Conservation (phyloP, 768 basidiomycete genomes). For the Myochromella boudieri region DNA sequence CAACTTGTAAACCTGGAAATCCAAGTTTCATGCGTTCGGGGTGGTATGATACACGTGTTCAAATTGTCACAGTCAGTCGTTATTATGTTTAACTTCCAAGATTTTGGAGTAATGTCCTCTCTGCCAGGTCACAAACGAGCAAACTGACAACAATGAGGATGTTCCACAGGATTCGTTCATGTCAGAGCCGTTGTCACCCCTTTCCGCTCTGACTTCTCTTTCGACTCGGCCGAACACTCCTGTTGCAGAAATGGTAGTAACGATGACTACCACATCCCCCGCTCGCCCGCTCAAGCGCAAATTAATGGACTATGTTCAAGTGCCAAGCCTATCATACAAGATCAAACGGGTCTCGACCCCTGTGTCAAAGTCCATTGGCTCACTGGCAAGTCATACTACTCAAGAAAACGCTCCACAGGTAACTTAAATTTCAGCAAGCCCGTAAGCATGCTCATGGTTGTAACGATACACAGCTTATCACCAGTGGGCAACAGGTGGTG, state of each 20-base stretch:
- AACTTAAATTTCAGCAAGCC: not conserved
- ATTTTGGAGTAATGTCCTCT: too few relatives aligned
- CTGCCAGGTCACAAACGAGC: too few relatives aligned
- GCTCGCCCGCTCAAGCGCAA: constrained; percentile 15
- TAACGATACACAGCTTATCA: not conserved
- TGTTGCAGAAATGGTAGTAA: too few relatives aligned
- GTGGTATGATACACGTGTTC: constrained; percentile 54
- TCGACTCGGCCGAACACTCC: too few relatives aligned
- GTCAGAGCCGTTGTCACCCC: too few relatives aligned
- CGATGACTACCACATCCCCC: not conserved
- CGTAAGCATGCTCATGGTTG: not conserved
- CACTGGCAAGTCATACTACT: too few relatives aligned
- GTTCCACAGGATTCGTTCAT: too few relatives aligned
- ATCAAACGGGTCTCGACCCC: not conserved
- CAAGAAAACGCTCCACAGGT: not conserved
- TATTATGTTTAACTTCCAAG: not conserved
- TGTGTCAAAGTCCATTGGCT: not conserved
- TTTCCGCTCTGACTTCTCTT: too few relatives aligned
- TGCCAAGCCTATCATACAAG: constrained; percentile 5
- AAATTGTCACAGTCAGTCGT: constrained; percentile 10
- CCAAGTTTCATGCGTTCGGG: constrained; percentile 40
- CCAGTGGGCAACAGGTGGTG: not conserved
- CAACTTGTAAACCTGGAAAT: constrained; percentile 47
- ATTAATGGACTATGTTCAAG: constrained; percentile 13
- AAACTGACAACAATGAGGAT: too few relatives aligned